Evolutionary conservation across 805 yeast species (phyloP).

Genomic region (Candida broadrunensis): DNA sequence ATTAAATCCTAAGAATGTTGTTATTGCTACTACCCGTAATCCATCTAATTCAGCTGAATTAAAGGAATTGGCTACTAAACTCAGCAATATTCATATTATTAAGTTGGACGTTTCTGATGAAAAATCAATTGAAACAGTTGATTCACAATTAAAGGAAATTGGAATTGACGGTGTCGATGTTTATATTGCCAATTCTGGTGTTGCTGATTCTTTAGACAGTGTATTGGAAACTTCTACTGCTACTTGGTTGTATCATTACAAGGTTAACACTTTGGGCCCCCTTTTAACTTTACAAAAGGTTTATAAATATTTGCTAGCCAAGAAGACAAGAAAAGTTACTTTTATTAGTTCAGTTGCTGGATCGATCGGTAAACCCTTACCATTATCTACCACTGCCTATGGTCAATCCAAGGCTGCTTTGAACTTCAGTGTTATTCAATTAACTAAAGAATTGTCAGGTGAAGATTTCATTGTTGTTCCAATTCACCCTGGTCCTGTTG

Average conservation of each 20-base stretch:
- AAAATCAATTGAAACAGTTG: constrained; percentile 11
- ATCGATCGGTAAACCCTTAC: neutral
- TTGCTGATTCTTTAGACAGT: neutral
- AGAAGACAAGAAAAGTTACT: neutral
- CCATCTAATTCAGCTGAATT: constrained; percentile 20
- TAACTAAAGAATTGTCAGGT: constrained; percentile 21
- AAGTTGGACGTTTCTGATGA: constrained; percentile 15
- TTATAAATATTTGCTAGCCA: neutral
- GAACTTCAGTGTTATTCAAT: constrained; percentile 22
- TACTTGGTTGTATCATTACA: neutral
- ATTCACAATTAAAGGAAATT: constrained; percentile 6
- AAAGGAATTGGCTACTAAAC: constrained; percentile 1
- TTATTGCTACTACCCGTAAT: constrained; percentile 40
- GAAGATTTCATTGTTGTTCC: constrained; percentile 17
- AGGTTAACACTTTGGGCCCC: neutral
- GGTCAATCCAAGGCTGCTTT: constrained; percentile 36
- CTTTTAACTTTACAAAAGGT: neutral
- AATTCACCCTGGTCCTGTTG: constrained; percentile 39
- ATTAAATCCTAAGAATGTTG: constrained; percentile 20
- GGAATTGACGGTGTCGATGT: constrained; percentile 31
- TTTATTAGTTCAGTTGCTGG: neutral
- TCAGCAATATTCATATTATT: constrained; percentile 10
- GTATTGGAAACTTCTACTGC: neutral
- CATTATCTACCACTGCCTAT: constrained; percentile 14
- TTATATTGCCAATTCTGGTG: constrained; percentile 32